A percentile compares a stretch with the other conserved stretches of the same genome.
These are phyloP conservation scores for Chaetothyriales sp. DNA, from an alignment of 2,329 filamentous ascomycete species.

Conservation along the genomic window DNA sequence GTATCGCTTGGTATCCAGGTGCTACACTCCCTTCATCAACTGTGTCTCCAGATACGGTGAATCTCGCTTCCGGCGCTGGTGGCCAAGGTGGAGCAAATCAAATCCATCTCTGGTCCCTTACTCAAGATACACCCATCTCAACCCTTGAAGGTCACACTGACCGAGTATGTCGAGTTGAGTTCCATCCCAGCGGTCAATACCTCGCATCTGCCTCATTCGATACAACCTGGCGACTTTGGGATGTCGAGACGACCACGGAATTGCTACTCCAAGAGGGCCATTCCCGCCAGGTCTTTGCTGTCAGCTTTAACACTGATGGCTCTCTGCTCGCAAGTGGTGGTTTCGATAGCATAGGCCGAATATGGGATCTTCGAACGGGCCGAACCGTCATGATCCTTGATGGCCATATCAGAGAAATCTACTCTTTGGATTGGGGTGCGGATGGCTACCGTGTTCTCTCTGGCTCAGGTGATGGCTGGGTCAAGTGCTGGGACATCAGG, in stretches of 20 bases:
- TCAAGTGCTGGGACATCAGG: conserved; percentile 95
- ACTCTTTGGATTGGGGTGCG: conserved; percentile 78
- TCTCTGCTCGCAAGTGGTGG: conserved; percentile 84
- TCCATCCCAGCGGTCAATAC: conserved; percentile 81
- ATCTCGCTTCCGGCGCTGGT: conserved; percentile 59
- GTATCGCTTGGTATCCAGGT: conserved; percentile 77
- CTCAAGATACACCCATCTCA: conserved; percentile 67
- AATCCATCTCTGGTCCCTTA: conserved; percentile 79
- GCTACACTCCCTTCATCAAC: conserved; percentile 57
- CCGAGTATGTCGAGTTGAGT: conserved; percentile 81
- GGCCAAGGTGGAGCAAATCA: conserved; percentile 60
- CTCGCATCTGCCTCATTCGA: conserved; percentile 89
- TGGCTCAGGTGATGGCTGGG: conserved; percentile 82
- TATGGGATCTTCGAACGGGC: conserved; percentile 89
- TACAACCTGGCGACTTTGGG: conserved; percentile 94
- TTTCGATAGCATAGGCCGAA: conserved; percentile 79
- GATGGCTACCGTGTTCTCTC: conserved; percentile 90
- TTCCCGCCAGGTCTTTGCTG: conserved; percentile 77
- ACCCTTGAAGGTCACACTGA: conserved; percentile 72
- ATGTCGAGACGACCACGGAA: conserved; percentile 71
- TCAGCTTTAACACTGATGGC: conserved; percentile 82
- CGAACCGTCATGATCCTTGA: conserved; percentile 93
- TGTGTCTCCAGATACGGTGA: conserved; percentile 58
- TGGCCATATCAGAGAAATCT: conserved; percentile 83
- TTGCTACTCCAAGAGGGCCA: conserved; percentile 85